Percentiles rank a stretch among this genome's conserved stretches.
phyloP scores from a whole-genome alignment of 2,329 filamentous ascomycete genomes.

The Furcasterigmium sp. region DNA sequence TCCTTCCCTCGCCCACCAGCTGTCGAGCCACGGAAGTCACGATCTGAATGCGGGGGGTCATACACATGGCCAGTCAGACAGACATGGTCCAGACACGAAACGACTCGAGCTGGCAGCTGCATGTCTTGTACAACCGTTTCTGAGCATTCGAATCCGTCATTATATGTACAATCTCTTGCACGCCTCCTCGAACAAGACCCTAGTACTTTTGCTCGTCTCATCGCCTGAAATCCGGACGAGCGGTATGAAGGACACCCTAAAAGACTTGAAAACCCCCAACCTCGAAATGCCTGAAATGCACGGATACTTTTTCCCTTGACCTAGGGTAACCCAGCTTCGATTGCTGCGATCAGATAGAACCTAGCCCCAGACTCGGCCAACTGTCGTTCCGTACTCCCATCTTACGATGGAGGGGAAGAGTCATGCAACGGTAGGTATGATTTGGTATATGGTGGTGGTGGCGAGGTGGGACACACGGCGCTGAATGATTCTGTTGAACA shows the following conservation, averaged over 20 bases:
- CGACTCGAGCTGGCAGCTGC: too few species aligned
- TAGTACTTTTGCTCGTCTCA: not conserved
- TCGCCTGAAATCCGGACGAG: not conserved
- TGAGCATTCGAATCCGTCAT: slow-evolving; percentile 1
- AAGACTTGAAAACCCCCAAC: not conserved
- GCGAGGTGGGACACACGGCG: not conserved
- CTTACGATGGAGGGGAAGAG: too few species aligned
- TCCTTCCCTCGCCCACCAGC: too few species aligned
- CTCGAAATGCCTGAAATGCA: too few species aligned
- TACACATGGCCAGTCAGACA: too few species aligned
- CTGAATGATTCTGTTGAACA: not conserved
- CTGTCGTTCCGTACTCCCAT: not conserved
- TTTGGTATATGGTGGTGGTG: not conserved
- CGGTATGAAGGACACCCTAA: not conserved
- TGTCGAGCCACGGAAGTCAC: too few species aligned
- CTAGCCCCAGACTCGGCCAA: not conserved
- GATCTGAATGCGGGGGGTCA: too few species aligned
- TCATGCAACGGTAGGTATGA: not conserved
- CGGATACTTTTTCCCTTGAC: too few species aligned
- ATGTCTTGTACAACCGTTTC: not conserved
- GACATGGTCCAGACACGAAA: too few species aligned
- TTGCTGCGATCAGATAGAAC: not conserved
- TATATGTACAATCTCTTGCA: slow-evolving; percentile 1
- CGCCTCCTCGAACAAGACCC: not conserved
- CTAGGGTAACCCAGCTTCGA: too few species aligned